Evolutionary conservation across 1,284 basidiomycete species (phyloP), one percentile per base, ranked within the genome.

Genomic region (Ustilago shanxiensis): DNA sequence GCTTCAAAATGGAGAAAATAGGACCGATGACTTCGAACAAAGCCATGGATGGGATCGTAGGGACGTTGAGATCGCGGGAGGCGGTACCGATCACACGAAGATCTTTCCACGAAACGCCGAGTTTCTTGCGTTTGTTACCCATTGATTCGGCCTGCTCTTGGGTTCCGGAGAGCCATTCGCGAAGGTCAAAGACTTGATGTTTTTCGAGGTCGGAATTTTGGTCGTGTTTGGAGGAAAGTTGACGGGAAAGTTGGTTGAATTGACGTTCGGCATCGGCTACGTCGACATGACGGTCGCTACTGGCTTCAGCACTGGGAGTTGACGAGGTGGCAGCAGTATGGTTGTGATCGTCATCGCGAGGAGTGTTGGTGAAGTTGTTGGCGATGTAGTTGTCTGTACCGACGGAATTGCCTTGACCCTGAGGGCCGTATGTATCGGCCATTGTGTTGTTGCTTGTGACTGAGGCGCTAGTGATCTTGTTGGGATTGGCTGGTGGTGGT

Each of bases 21-120:
- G 77, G 77, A 26, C 77, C 77, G 20, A 79, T 72, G 49, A 79
- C 33, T 50, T 79, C 77, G 29, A 73, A 77, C 14, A 79, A 24
- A 8, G 77, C 77, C 77, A 79, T 79, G 6, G 67, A 70, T 2
- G 68, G 71, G 58, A 75, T 80, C 41, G 78, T 79, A 26, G 69
- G 72, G 2, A 79, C 74, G 28, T 78, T 76, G 20, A 79, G 49
- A 20, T 79, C 74, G 6, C 57, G 51, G 1, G 68, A 66, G 2
- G 73, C 70, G 20, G 69, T 73, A 28, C 78, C 78, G 49, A 77
- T 72, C 4, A 80, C 79, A 16, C 55, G 28, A 0, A 80, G 33
- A 50, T 79, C 71, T 9, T 54, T 24, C 76, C 75, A 80, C 22
- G 68, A 79, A 37, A 80, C 79, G n/a, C 79, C 79, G 41, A 80